A percentile compares a stretch with the other conserved stretches of the same genome.
These are phyloP conservation scores for Oryza meyeriana DNA, from an alignment of 176 grass and related monocot species.

Conservation along the genomic window DNA sequence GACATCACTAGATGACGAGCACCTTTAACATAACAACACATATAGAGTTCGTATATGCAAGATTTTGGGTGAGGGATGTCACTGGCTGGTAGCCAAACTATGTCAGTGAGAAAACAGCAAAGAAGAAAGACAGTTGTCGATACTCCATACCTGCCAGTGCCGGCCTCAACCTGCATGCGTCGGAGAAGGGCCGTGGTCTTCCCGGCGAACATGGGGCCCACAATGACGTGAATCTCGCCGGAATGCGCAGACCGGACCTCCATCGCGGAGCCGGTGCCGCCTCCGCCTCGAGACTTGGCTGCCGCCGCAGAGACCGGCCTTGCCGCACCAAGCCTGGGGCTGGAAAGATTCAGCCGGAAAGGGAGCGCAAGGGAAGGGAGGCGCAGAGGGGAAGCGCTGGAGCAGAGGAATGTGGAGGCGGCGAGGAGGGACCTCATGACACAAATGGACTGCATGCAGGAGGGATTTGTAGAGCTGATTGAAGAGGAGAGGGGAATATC, in stretches of 20 bases:
- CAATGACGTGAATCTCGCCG: conserved; percentile 87
- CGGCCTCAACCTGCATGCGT: conserved; percentile 54
- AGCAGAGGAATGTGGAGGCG: conserved; percentile 21
- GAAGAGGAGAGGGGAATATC: not conserved
- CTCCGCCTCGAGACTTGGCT: not conserved
- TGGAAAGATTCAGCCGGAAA: conserved; percentile 1
- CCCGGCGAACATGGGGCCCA: conserved; percentile 89
- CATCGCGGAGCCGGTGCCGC: not conserved
- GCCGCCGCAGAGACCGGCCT: conserved; percentile 15
- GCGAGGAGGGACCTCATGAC: conserved; percentile 64
- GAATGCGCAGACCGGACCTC: conserved; percentile 31
- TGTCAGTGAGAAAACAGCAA: not conserved
- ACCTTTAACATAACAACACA: not conserved
- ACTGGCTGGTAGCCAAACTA: not conserved
- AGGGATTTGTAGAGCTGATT: conserved; percentile 33
- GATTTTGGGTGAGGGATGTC: not conserved
- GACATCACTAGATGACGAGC: not conserved
- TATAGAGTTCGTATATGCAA: not conserved
- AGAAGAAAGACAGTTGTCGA: not conserved
- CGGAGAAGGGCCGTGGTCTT: conserved; percentile 84
- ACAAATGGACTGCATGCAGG: conserved; percentile 53
- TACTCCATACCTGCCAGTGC: conserved; percentile 75
- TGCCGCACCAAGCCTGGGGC: not conserved
- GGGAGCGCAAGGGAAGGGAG: not conserved
- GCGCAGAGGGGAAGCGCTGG: not conserved